These are phyloP conservation scores for Linum lewisii DNA, from an alignment of 345 rosid genomes.

Conservation along the genomic window DNA sequence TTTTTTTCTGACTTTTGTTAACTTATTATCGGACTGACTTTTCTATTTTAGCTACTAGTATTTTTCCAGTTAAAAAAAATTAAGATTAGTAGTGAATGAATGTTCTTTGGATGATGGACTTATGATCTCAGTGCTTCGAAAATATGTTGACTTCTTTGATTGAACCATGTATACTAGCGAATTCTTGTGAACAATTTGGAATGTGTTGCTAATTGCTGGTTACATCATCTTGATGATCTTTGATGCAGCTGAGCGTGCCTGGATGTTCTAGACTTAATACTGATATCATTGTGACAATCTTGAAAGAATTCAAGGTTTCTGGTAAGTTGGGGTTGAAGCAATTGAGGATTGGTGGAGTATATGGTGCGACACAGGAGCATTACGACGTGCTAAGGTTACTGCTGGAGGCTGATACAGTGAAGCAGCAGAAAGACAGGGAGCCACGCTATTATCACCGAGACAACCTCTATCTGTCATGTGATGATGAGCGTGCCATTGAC, in stretches of 20 bases:
- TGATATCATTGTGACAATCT: slow-evolving; percentile 7
- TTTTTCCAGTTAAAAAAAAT: no score
- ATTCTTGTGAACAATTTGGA: neutral
- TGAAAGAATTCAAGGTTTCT: slow-evolving; percentile 16
- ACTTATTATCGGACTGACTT: no score
- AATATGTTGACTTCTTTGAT: neutral
- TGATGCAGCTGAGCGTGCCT: slow-evolving; percentile 17
- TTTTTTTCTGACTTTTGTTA: neutral
- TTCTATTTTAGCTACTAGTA: neutral
- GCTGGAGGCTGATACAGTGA: slow-evolving; percentile 7
- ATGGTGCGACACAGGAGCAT: slow-evolving; percentile 8
- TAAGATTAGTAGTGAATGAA: neutral
- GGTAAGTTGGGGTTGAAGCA: slow-evolving; percentile 15
- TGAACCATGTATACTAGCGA: neutral
- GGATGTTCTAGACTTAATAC: slow-evolving; percentile 12
- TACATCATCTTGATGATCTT: neutral
- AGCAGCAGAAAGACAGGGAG: slow-evolving; percentile 4
- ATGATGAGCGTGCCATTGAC: slow-evolving; percentile 17
- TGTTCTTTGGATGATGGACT: neutral
- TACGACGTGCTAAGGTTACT: slow-evolving; percentile 18
- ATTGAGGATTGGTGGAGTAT: slow-evolving; percentile 16
- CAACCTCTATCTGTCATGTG: slow-evolving; percentile 4
- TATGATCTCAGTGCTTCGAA: neutral
- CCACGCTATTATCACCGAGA: slow-evolving; percentile 9
- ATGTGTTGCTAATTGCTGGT: neutral